These are phyloP conservation scores for Turritis glabra DNA, from an alignment of 345 rosid species.

Conservation along the genomic window DNA sequence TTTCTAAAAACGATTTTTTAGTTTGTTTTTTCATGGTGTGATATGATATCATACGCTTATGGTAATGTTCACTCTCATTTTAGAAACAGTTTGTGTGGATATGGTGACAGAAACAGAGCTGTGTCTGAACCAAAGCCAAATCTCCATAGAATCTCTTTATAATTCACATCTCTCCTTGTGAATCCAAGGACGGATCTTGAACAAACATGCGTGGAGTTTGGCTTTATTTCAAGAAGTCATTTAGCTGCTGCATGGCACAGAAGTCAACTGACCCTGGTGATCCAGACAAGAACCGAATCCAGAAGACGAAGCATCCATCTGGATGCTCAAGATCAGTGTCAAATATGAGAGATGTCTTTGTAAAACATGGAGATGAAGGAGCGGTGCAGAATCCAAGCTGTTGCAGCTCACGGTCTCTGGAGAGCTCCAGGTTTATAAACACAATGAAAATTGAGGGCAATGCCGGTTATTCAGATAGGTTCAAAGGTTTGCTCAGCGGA, in stretches of 20 bases:
- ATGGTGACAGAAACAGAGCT: constrained; percentile 26
- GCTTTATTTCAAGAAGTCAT: constrained; percentile 50
- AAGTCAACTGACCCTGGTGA: constrained; percentile 39
- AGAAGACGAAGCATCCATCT: constrained; percentile 13
- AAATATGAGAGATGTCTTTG: constrained; percentile 44
- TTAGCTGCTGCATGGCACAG: constrained; percentile 46
- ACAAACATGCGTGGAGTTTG: constrained; percentile 46
- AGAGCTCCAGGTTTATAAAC: constrained; percentile 43
- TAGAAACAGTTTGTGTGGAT: constrained; percentile 31
- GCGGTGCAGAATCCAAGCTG: constrained; percentile 38
- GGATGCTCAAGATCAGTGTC: constrained; percentile 49
- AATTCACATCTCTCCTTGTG: constrained; percentile 10
- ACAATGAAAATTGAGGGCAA: constrained; percentile 40
- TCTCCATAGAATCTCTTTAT: not conserved
- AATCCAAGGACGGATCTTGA: constrained; percentile 22
- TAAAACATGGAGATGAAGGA: constrained; percentile 33
- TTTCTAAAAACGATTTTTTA: not conserved
- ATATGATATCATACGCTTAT: constrained; percentile 26
- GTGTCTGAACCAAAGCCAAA: constrained; percentile 7
- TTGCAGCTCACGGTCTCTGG: constrained; percentile 54
- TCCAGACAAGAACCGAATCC: constrained; percentile 29
- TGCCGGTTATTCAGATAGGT: constrained; percentile 33
- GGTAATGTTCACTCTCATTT: constrained; percentile 23
- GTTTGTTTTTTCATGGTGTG: constrained; percentile 24
- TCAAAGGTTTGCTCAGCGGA: constrained; percentile 7